Percentiles rank a stretch among this genome's conserved stretches.
These are phyloP conservation scores for Petunia secreta DNA, from an alignment of 257 asterid species.

Conservation along the genomic window DNA sequence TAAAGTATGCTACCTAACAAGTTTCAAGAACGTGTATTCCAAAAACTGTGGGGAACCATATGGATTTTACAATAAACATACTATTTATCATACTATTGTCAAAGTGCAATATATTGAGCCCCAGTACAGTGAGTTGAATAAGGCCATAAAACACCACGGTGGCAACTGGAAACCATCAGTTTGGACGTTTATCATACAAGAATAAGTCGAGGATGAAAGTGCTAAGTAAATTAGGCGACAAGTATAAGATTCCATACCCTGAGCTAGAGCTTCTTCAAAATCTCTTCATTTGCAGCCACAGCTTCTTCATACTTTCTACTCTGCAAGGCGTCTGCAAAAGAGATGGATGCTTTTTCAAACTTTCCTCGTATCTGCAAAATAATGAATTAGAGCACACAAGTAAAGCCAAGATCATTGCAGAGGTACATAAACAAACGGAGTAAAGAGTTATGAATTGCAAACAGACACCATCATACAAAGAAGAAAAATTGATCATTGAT, in stretches of 20 bases:
- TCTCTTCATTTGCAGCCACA: constrained; percentile 72
- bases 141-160: too few relatives aligned
- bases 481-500: too few relatives aligned
- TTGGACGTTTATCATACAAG: not conserved
- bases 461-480: too few relatives aligned
- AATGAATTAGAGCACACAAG: not conserved
- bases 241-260: constrained; percentile 19
- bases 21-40: not conserved
- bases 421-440: not conserved
- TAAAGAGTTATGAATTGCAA: not conserved
- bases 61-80: not conserved
- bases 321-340: constrained; percentile 65
- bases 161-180: too few relatives aligned
- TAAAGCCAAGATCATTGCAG: not conserved
- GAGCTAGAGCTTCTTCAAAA: constrained; percentile 69
- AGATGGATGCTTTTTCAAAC: constrained; percentile 53
- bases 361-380: constrained; percentile 68
- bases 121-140: too few relatives aligned
- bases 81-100: not conserved
- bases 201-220: not conserved
- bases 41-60: not conserved
- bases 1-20: too few relatives aligned
- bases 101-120: not conserved
- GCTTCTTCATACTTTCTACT: constrained; percentile 61
- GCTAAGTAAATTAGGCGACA: not conserved